Percentiles rank a stretch among this genome's conserved stretches.
Evolutionary conservation across 2,329 filamentous ascomycete genomes (phyloP).

Genomic region (Diaporthe ampelina): DNA sequence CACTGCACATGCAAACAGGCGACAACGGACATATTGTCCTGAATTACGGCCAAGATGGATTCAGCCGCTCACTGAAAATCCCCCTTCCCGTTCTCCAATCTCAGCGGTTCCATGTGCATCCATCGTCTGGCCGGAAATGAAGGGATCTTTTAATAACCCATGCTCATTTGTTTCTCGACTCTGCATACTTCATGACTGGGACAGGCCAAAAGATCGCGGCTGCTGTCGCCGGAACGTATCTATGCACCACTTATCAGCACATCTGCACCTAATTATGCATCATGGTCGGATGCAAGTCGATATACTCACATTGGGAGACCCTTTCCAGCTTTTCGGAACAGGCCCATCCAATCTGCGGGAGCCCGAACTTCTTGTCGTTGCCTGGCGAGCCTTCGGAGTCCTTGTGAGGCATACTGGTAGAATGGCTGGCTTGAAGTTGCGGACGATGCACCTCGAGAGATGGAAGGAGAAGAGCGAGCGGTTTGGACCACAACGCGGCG

Average conservation of each 20-base stretch:
- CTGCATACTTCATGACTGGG: slow-evolving; percentile 25
- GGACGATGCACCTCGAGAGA: slow-evolving; percentile 26
- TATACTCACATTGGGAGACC: slow-evolving; percentile 22
- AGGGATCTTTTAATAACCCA: too few relatives aligned
- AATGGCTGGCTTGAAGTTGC: slow-evolving; percentile 25
- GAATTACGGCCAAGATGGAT: background rate
- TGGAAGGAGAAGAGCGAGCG: slow-evolving; percentile 27
- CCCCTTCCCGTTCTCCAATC: too few relatives aligned
- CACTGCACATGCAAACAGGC: background rate
- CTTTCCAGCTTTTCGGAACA: slow-evolving; percentile 10
- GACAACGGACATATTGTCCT: background rate
- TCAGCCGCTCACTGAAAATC: background rate
- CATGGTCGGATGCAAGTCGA: background rate
- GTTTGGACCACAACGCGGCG: slow-evolving; percentile 26
- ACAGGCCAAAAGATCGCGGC: slow-evolving; percentile 30
- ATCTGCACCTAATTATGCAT: background rate
- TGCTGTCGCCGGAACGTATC: slow-evolving; percentile 24
- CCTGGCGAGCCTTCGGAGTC: slow-evolving; percentile 17
- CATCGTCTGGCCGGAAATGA: background rate
- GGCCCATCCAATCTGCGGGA: slow-evolving; percentile 18
- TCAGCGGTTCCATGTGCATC: background rate
- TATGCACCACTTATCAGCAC: background rate
- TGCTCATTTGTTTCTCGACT: slow-evolving; percentile 25
- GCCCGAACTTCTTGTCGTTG: slow-evolving; percentile 21
- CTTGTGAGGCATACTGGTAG: slow-evolving; percentile 29